Conservation (phyloP, 768 basidiomycete species). For the Glaciozyma martinii region DNA sequence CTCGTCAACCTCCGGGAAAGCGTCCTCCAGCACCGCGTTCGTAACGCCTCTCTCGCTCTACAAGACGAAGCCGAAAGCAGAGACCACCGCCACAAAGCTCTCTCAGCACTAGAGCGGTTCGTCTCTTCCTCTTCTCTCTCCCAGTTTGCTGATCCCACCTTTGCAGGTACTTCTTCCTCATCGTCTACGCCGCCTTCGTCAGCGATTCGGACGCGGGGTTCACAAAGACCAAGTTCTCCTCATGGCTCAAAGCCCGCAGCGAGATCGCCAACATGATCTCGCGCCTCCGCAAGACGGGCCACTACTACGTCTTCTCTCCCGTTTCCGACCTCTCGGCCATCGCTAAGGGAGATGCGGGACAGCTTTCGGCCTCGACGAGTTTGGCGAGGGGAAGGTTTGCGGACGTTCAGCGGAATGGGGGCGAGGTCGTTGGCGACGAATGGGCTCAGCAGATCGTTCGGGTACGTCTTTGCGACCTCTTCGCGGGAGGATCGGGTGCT, state of each 20-base stretch:
- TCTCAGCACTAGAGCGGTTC: slow-evolving; percentile 43
- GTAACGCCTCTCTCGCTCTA: slow-evolving; percentile 65
- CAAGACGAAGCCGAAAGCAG: slow-evolving; percentile 48
- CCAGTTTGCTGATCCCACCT: slow-evolving; percentile 62
- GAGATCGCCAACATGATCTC: slow-evolving; percentile 65
- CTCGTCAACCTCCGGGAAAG: slow-evolving; percentile 86
- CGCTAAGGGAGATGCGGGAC: slow-evolving; percentile 56
- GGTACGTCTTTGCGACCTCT: slow-evolving; percentile 43
- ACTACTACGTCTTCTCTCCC: slow-evolving; percentile 82
- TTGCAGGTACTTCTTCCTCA: slow-evolving; percentile 92
- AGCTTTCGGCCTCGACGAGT: slow-evolving; percentile 61
- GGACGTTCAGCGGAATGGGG: slow-evolving; percentile 59
- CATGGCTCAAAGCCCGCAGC: slow-evolving; percentile 75
- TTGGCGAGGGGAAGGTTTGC: neutral
- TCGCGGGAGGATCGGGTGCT: neutral
- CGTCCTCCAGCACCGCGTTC: slow-evolving; percentile 69
- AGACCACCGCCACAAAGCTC: slow-evolving; percentile 14
- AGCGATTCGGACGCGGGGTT: slow-evolving; percentile 40
- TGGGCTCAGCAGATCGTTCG: slow-evolving; percentile 90
- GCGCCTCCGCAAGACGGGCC: slow-evolving; percentile 45
- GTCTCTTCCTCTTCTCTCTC: slow-evolving; percentile 47
- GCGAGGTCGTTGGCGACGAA: slow-evolving; percentile 84
- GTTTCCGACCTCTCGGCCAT: slow-evolving; percentile 76
- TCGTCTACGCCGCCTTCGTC: slow-evolving; percentile 85
- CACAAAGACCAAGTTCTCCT: slow-evolving; percentile 50